Base-by-base conservation (phyloP, 2,329 filamentous ascomycete species). In the Curvularia sp. region DNA sequence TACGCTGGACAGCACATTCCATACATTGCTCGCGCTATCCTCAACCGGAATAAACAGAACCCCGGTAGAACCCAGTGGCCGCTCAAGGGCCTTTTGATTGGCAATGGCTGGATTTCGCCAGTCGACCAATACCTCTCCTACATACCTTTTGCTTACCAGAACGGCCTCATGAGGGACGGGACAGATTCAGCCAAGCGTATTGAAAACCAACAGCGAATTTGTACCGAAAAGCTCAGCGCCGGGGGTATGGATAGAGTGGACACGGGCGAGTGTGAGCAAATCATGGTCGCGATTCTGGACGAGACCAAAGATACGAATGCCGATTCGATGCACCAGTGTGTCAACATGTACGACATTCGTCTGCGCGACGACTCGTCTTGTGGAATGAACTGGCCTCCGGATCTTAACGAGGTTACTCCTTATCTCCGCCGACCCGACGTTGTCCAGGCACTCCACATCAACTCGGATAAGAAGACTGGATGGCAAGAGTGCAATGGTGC, bases 311-410 rank as follows among this genome's bases (percentile, higher is more conserved):
- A 85, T 52, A 81, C 80, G 35, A 81, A 80, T 13, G 81, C 82
- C 20, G 77, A 84, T 55, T 82, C 83, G 49, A 76, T 85, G 42
- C 70, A 76, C 18, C 77, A 87, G 70, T 99, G 96, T 77, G 77
- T 88, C 75, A 99, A 99, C 80, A 97, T 98, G 92, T 99, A 99
- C 77, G 95, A 99, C 76, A 85, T 98, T 53, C 91, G 94, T 47
- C 84, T 97, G 47, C 88, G 83, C 63, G 95, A 99, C 77, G 81
- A 81, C 6, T 90, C 91, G 4, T 89, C 89, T 62, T 99, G 95
- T 76, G 95, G 95, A 66, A 97, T 97, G 93, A 94, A 93, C 80
- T 99, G 96, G 96, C 95, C 95, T 31, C 90, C 93, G 64, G 95
- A 99, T 78, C 83, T 99, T 71, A 78, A 79, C 47, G 75, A 85